Evolutionary conservation across 345 rosid species (phyloP), one percentile per base, ranked within the genome.

Genomic region (Fremontodendron californicum): DNA sequence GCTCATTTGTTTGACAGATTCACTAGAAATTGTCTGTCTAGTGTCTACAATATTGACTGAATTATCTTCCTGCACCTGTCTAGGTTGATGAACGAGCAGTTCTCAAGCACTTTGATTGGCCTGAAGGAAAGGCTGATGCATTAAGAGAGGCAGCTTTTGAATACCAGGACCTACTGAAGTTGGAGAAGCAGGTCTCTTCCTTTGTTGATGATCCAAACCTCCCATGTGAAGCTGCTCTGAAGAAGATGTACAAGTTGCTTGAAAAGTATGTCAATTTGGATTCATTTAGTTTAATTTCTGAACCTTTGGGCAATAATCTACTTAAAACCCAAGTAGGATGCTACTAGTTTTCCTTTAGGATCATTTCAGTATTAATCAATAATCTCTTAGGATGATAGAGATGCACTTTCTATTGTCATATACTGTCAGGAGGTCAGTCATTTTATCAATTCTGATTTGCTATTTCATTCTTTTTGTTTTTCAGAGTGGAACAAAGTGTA

Each of bases 21-120:
- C 27, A 37, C 16, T 35, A 16, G 73, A 27, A 67, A 21, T 25
- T 49, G 60, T 51, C 5, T 55, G 40, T 27, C 40, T 25, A 21
- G 4, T 55, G 52, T 40, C 42, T 42, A 39, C 67, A 0, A 42
- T 39, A 40, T 74, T 40, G 19, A 19, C 52, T 58, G 49, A 43
- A 61, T 46, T 42, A 48, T 51, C 62, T 62, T 51, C 75, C 31
- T 79, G 70, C 73, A 73, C 76, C 60, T 77, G 60, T 9, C 16
- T 78, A 93, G 99, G 99, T 93, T 81, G 99, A 96, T 82, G 98
- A 96, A 81, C 88, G 97, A 75, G 98, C 98, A 49, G 99, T 96
- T 64, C 93, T 96, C 78, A 96, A 96, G 89, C 99, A 96, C 86
- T 96, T 96, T 78, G 98, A 96, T 39, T 96, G 99, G 97, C 99